Evolutionary conservation across 106 monocot species (phyloP).

Genomic region (Dendrobium huoshanense): DNA sequence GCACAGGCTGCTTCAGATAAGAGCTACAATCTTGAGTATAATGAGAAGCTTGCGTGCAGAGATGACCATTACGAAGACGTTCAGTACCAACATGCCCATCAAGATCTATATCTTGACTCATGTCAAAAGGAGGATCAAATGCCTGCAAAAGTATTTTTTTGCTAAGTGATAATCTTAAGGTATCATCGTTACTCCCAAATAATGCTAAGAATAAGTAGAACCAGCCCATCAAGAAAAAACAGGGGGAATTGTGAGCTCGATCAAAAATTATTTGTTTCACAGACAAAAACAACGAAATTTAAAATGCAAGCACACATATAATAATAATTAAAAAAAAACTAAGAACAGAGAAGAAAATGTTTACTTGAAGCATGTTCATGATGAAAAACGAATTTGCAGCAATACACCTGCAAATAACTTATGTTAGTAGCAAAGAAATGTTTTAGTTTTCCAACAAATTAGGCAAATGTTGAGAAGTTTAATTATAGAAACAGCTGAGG

Average conservation of each 20-base stretch:
- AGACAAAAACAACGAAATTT: neutral
- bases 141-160: conserved; percentile 41
- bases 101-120: conserved; percentile 57
- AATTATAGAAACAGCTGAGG: neutral
- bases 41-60: conserved; percentile 14
- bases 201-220: neutral
- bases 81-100: conserved; percentile 27
- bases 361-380: conserved; percentile 95
- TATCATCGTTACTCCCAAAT: neutral
- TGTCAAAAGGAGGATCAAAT: conserved; percentile 93
- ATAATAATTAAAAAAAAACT: neutral
- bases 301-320: neutral
- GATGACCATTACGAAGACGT: conserved; percentile 15
- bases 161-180: neutral
- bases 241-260: neutral
- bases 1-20: conserved; percentile 11
- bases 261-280: neutral
- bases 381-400: conserved; percentile 76
- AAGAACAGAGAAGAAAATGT: neutral
- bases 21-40: conserved; percentile 12
- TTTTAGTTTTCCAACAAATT: neutral
- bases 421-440: neutral
- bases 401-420: conserved; percentile 74
- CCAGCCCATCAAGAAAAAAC: neutral
- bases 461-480: neutral